Base-by-base conservation (phyloP, 805 yeast species). In the Ogataea nitratoaversa region DNA sequence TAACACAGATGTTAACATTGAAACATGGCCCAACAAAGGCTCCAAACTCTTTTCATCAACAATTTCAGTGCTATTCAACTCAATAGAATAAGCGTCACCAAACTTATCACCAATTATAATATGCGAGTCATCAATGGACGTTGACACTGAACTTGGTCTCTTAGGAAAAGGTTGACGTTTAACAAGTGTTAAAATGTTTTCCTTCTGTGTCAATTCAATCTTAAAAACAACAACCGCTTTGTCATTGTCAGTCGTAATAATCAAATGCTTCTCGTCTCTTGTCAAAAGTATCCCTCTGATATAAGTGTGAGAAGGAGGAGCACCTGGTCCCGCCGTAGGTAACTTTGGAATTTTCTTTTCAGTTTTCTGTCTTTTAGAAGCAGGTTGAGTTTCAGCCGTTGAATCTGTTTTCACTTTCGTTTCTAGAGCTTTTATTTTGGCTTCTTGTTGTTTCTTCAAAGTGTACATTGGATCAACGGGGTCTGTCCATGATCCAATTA, bases 1-100 rank as follows among this genome's bases (percentile, higher is more conserved):
- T 22, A 71, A 55, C 2, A 90, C 73, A 47, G 81, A 88, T n/a
- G 95, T 84, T 45, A 93, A 73, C 96, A 93, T 88, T 3, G 97
- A 90, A 5, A 93, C 98, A 63, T 93, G 99, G 7, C 99, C 99
- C 39, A 91, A 66, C 6, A 91, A 71, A 2, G 97, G 97, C 29
- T 68, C 73, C 32, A 77, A 59, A 34, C 73, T 76, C 4, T 71
- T 70, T 30, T 54, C 60, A 4, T 59, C 62, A 2, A 65, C 59
- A 1, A 72, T 52, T 1, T 53, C 63, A 3, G 60, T 51, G 12
- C 59, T 56, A 18, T 65, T 65, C 22, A 79, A 63, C 2, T 72
- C 65, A 29, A 87, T 67, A 1, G 72, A 60, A 59, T 86, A 93
- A 5, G 89, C 96, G 63, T 93, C 99, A 35, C 99, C 99, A 58